phyloP scores from a whole-genome alignment of 106 monocot species.

The Amphibolis antarctica region DNA sequence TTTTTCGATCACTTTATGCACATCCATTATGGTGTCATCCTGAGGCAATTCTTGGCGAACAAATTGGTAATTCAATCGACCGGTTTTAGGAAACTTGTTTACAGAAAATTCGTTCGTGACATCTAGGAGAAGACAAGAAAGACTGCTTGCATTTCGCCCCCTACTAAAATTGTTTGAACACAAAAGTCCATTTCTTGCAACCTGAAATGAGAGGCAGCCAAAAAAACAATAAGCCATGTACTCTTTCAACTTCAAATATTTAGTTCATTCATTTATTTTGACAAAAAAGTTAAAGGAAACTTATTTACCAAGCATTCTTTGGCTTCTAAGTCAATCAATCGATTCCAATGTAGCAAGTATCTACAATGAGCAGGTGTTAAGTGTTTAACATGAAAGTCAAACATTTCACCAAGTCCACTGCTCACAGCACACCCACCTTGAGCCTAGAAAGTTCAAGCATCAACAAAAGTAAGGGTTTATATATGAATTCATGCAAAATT shows the following conservation, averaged over 20 bases:
- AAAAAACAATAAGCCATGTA: not conserved
- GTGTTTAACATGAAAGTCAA: conserved; percentile 48
- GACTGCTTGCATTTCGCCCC: conserved; percentile 20
- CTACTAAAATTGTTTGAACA: conserved; percentile 11
- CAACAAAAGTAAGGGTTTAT: too few species aligned
- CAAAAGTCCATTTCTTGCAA: conserved; percentile 37
- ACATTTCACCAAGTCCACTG: conserved; percentile 70
- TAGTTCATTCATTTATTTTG: not conserved
- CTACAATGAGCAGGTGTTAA: conserved; percentile 38
- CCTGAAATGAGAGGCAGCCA: conserved; percentile 20
- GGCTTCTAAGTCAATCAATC: conserved; percentile 83
- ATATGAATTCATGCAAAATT: too few species aligned
- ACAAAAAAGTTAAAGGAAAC: not conserved
- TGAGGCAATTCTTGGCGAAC: conserved; percentile 20
- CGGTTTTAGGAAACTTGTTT: conserved; percentile 27
- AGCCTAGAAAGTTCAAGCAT: conserved; percentile 27
- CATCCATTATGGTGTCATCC: not conserved
- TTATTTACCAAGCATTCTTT: conserved; percentile 55
- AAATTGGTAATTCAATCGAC: conserved; percentile 62
- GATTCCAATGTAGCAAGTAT: conserved; percentile 82
- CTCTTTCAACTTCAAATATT: not conserved
- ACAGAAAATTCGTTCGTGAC: conserved; percentile 21
- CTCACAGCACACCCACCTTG: conserved; percentile 47
- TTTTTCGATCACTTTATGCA: conserved; percentile 12
- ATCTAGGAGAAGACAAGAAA: conserved; percentile 60